Evolutionary conservation across 495 filamentous ascomycete species (phyloP).

Genomic region (Daldinia loculata): DNA sequence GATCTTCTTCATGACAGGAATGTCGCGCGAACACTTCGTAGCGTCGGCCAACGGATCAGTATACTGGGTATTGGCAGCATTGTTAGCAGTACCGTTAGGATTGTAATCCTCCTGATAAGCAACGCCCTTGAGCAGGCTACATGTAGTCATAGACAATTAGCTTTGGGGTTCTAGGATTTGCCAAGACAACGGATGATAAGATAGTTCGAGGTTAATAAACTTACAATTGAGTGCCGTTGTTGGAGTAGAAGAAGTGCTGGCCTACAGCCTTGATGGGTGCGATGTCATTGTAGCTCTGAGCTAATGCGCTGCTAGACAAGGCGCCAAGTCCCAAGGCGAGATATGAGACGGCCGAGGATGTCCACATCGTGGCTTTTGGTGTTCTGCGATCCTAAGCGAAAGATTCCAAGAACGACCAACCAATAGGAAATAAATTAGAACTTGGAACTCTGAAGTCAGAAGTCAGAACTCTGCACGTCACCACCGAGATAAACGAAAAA

Average conservation of each 20-base stretch:
- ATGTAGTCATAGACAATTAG: conserved; percentile 16
- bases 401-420: conserved; percentile 16
- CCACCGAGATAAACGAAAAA: conserved; percentile 20
- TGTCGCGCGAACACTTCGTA: conserved; percentile 76
- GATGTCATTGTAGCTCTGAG: conserved; percentile 43
- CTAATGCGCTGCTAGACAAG: conserved; percentile 37
- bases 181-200: conserved; percentile 23
- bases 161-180: conserved; percentile 3
- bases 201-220: conserved; percentile 13
- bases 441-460: not conserved
- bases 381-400: conserved; percentile 22
- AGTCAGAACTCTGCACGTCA: conserved; percentile 1
- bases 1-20: conserved; percentile 78
- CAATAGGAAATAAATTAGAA: conserved; percentile 7
- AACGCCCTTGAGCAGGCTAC: conserved; percentile 79
- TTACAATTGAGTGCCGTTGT: conserved; percentile 49
- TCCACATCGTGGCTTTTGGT: conserved; percentile 38
- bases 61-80: conserved; percentile 52
- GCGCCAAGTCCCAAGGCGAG: conserved; percentile 41
- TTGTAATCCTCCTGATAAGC: conserved; percentile 78
- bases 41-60: conserved; percentile 76
- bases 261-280: conserved; percentile 41
- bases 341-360: conserved; percentile 33
- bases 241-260: conserved; percentile 49
- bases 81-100: conserved; percentile 48